phyloP scores from a whole-genome alignment of 169 alveolate species.

The Theileria sp. region DNA sequence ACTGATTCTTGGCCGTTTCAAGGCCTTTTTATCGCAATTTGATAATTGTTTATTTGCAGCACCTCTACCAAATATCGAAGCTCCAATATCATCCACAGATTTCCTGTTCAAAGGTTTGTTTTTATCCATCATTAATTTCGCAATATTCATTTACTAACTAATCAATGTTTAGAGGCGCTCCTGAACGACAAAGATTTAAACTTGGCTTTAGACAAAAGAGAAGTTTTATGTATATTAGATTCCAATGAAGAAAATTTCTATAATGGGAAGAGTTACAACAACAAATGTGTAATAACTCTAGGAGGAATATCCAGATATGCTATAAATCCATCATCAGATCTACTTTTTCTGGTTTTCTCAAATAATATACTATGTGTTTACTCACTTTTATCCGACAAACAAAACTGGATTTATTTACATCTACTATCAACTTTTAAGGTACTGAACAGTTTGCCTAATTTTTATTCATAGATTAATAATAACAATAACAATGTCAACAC shows the following conservation, averaged over 20 bases:
- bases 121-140: neutral
- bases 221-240: conserved; percentile 52
- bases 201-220: conserved; percentile 15
- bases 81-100: conserved; percentile 19
- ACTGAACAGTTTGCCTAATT: neutral
- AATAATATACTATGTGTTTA: conserved; percentile 43
- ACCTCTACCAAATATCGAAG: conserved; percentile 20
- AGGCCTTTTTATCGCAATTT: conserved; percentile 43
- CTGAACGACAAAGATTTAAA: conserved; percentile 35
- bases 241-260: conserved; percentile 61
- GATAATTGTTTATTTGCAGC: conserved; percentile 55
- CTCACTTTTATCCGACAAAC: conserved; percentile 21
- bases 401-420: conserved; percentile 29
- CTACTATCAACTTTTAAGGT: conserved; percentile 26
- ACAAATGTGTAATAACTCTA: conserved; percentile 33
- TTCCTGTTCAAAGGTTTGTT: conserved; percentile 33
- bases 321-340: conserved; percentile 21
- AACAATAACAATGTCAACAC: conserved; percentile 31
- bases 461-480: conserved; percentile 12
- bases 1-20: conserved; percentile 18
- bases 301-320: conserved; percentile 56
- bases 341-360: conserved; percentile 39
- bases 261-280: conserved; percentile 17
- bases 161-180: conserved; percentile 28
- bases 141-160: neutral